These are phyloP conservation scores for Gossypium sturtianum DNA, from an alignment of 345 rosid species.

Conservation along the genomic window DNA sequence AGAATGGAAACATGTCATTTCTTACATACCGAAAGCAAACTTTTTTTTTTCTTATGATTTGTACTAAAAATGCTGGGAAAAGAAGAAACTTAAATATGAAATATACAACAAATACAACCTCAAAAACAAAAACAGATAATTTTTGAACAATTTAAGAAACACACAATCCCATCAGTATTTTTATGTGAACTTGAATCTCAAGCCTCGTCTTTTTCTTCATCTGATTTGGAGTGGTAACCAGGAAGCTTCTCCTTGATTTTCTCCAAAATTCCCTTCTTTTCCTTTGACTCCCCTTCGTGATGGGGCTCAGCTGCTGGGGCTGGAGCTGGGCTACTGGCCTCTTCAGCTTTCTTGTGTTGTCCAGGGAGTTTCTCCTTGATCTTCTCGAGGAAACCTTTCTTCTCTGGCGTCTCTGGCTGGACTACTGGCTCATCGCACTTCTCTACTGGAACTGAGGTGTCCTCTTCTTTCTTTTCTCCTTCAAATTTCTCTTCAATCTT, in stretches of 20 bases:
- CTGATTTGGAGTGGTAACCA: constrained; percentile 30
- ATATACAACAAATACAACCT: neutral
- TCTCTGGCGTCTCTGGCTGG: constrained; percentile 31
- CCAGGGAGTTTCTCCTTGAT: constrained; percentile 67
- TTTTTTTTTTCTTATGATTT: neutral
- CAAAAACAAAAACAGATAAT: neutral
- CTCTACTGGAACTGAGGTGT: constrained; percentile 27
- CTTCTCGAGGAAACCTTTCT: constrained; percentile 55
- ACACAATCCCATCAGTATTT: neutral
- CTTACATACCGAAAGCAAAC: neutral
- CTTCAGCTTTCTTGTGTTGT: constrained; percentile 28
- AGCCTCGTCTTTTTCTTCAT: constrained; percentile 16
- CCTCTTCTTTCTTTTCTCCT: constrained; percentile 27
- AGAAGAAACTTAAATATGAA: neutral
- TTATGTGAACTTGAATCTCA: neutral
- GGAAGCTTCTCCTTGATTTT: constrained; percentile 71
- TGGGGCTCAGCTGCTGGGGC: constrained; percentile 6
- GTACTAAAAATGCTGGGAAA: neutral
- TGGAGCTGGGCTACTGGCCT: constrained; percentile 17
- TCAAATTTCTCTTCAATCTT: constrained; percentile 21
- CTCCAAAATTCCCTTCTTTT: constrained; percentile 54
- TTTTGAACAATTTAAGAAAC: constrained; percentile 4
- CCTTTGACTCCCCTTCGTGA: constrained; percentile 35
- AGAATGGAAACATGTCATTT: neutral
- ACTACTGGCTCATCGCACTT: constrained; percentile 3